Evolutionary conservation across 257 asterid species (phyloP), one percentile per base, ranked within the genome.

Genomic region (Nemophila menziesii): DNA sequence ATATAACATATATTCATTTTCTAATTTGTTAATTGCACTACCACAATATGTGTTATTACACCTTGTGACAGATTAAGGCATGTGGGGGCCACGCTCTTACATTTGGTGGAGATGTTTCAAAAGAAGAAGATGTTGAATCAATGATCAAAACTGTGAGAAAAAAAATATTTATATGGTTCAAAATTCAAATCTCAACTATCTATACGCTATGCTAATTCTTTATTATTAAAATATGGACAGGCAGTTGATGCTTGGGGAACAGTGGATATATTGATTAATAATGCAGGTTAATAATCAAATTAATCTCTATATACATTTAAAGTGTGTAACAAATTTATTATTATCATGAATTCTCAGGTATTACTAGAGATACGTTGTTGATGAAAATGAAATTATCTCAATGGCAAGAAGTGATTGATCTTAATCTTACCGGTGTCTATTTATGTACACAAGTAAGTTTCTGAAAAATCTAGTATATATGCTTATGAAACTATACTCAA

Each of bases 191-290:
- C 39, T 44, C 11, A 29, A 27, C 29, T 58, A 34, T 19, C 43
- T 51, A n/a, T n/a, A n/a, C n/a, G n/a, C n/a, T n/a, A 48, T 54
- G 55, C 57, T 58, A 52, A 64, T 48, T 57, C 21, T 27, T 54
- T 55, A 52, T 23, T 26, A 52, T 73, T 20, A 48, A 17, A 10
- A 57, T n/a, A 12, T 64, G 33, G 57, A 59, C 82, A 90, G 94
- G 94, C 93, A 62, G 69, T 79, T 60, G 92, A 79, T 53, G 76
- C 94, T 14, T 90, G 98, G 96, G 96, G 94, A 63, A 76, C 98
- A 3, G 57, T 90, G 12, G 96, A 90, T 65, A 61, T 90, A 53
- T 62, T 81, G 74, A 60, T 90, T 47, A 89, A 90, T 33, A 90
- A 90, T 76, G 98, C 98, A 64, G 96, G 96, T 79, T n/a, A 58